Evolutionary conservation across 2,329 filamentous ascomycete species (phyloP), one percentile per base, ranked within the genome.

Genomic region (Cucurbitaria berberidis): DNA sequence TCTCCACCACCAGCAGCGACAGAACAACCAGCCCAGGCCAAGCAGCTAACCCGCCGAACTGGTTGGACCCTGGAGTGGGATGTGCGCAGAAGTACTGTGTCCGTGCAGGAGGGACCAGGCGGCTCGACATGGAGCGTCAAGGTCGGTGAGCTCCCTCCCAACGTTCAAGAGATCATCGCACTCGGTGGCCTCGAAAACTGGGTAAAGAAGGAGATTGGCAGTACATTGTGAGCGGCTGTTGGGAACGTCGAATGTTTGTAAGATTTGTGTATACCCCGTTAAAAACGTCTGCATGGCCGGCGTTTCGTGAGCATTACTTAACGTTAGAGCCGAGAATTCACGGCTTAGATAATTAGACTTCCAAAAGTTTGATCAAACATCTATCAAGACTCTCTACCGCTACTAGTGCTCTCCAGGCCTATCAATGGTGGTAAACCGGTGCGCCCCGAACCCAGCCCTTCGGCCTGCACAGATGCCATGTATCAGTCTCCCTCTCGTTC

Each of bases 51-150:
- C 0, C 81, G 87, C 24, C 82, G 90, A 26, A 96, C 91, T 0
- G 91, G 91, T 13, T 96, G 91, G 92, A 92, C 80, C 44, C 80
- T 96, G 24, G 81, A 84, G 3, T 96, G 91, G 91, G 91, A 96
- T 73, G 85, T 96, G 10, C 78, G 83, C 52, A 80, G 88, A 52
- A 90, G 86, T 73, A 85, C 82, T 64, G 87, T 96, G 5, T 81
- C 82, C 1, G 82, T 96, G 1, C 84, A 84, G 18, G 90, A 96
- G 77, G 87, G 87, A 1, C 77, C 85, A 48, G 81, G 81, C 40
- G 89, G 89, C 1, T 71, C 81, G 50, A 84, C 77, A 32, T 96
- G 91, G 91, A 88, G 81, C 45, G 84, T 95, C 70, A 90, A 89
- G 76, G 91, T 96, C 0, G 90, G 90, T 7, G 89, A 95, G 78